phyloP scores from a whole-genome alignment of 2,329 filamentous ascomycete species.

The Botryotinia convoluta region DNA sequence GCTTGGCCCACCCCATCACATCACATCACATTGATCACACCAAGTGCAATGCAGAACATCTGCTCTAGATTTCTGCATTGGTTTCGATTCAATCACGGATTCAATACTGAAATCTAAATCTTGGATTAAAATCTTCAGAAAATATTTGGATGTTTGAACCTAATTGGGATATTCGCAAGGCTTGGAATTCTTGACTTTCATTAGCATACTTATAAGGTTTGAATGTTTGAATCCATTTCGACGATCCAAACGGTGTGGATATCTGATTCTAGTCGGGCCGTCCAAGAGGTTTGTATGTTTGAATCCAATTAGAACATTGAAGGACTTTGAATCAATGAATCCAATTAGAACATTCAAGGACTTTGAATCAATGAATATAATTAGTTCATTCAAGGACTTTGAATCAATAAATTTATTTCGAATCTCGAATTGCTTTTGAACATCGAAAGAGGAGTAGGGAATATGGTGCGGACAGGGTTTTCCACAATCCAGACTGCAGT shows the following conservation, averaged over 20 bases:
- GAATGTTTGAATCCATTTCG: not conserved
- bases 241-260: not conserved
- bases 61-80: not conserved
- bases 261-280: not conserved
- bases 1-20: conserved; percentile 1
- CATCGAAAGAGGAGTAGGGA: not conserved
- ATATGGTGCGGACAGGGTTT: not conserved
- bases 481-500: not conserved
- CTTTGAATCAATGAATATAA: too few relatives aligned
- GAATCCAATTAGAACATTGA: not conserved
- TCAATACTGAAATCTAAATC: too few relatives aligned
- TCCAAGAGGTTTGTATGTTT: not conserved
- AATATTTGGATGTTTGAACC: not conserved
- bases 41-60: not conserved
- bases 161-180: not conserved
- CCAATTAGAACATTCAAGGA: too few relatives aligned
- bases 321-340: too few relatives aligned
- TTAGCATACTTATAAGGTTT: not conserved
- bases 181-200: not conserved
- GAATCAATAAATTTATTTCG: not conserved
- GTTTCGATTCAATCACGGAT: too few relatives aligned
- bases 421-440: not conserved
- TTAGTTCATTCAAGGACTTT: not conserved
- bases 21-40: not conserved
- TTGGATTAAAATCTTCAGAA: too few relatives aligned